Evolutionary conservation across 176 grass and related monocot genomes (phyloP), one percentile per base, ranked within the genome.

Genomic region (Carex pumila): DNA sequence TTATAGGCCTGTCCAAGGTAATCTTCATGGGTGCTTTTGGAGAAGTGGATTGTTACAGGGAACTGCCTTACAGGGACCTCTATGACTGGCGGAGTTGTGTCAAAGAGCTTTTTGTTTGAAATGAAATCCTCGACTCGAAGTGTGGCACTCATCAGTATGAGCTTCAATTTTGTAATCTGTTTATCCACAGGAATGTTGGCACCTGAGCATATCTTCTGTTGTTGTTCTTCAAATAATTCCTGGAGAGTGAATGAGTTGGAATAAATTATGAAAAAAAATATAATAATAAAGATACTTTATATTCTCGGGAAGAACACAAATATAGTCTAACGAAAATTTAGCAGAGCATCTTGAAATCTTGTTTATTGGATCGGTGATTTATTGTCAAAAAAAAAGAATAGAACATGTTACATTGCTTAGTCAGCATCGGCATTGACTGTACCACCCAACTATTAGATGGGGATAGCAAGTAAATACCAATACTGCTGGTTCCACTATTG

Each of bases 121-220:
- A 90, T 81, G 30, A 99, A 99, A 37, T 99, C 93, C 61, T 93
- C 90, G 45, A 99, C 85, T 87, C 89, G 91, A 83, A 99, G 88
- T 39, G 96, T 95, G 79, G 96, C 96, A 89, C 96, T 99, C 96
- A 99, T 99, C 50, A 99, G 88, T 61, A 99, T 86, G 80, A 99
- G 88, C 69, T 95, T 99, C 58, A 99, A 88, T 58, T 86, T 86
- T 89, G 88, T 88, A 62, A 99, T 80, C 50, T 87, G 91, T 56
- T 90, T 75, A 87, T 93, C 84, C 63, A 76, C 65, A 66, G 84
- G 81, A 52, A 99, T 88, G 5, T 53, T 92, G 55, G 25, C 11
- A 68, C 93, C 93, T 62, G 82, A 85, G 2, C 61, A 62, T 84
- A 95, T 87, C 78, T 90, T 87, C 80, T 89, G 39, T 85, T 93